Evolutionary conservation across 2,329 filamentous ascomycete species (phyloP).

Genomic region (Penicillium expansum): DNA sequence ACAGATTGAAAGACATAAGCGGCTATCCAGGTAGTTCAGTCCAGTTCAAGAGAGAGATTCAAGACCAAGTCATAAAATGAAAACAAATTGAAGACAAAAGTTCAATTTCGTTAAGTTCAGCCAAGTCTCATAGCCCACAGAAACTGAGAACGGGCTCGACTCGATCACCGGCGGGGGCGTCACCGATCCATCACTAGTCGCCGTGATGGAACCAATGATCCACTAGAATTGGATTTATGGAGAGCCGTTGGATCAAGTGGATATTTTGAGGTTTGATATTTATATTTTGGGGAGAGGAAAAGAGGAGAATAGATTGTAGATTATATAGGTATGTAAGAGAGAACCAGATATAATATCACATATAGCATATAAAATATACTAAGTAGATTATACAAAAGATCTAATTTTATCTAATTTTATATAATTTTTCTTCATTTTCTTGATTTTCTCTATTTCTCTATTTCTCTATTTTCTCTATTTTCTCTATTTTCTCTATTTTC

Average conservation of each 20-base stretch:
- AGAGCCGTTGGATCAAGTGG: constrained; percentile 29
- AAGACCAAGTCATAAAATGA: not conserved
- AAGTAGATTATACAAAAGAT: too few species aligned
- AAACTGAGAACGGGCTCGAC: constrained; percentile 20
- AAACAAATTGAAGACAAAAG: too few species aligned
- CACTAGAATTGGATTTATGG: constrained; percentile 19
- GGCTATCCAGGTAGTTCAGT: not conserved
- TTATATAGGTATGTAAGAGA: too few species aligned
- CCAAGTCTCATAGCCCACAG: constrained; percentile 10
- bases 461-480: too few species aligned
- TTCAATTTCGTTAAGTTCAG: constrained; percentile 9
- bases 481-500: too few species aligned
- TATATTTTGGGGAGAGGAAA: too few species aligned
- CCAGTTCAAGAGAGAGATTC: not conserved
- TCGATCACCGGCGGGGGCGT: constrained; percentile 26
- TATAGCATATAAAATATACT: too few species aligned
- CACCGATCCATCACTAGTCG: constrained; percentile 27
- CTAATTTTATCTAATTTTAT: too few species aligned
- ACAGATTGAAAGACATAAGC: not conserved
- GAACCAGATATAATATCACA: too few species aligned
- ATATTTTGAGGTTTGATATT: not conserved
- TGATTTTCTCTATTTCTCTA: too few species aligned
- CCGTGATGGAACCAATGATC: constrained; percentile 20
- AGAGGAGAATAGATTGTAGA: too few species aligned
- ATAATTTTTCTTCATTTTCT: too few species aligned